Evolutionary conservation across 768 basidiomycete genomes (phyloP), one percentile per base, ranked within the genome.

Genomic region (Phylloporus arenicola): DNA sequence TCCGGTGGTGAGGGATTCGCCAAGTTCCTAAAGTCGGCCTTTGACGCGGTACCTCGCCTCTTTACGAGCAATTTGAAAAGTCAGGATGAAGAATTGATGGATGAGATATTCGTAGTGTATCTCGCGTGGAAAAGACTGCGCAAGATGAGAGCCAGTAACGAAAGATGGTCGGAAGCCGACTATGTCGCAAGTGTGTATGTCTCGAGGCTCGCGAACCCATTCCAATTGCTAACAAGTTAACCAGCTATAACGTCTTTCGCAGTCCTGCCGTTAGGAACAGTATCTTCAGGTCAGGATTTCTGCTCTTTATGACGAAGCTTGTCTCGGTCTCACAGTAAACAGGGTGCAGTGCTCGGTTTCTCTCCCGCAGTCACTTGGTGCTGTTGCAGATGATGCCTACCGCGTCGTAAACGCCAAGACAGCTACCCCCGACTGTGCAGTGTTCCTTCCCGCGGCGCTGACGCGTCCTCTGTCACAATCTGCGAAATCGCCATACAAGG

Each of bases 151-250:
- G 61, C 61, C 6, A 70, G 71, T 6, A 70, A 70, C 17, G 73
- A 77, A 46, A 78, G 69, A 57, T 75, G 72, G 65, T 78, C 76
- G 3, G 80, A 82, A 54, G 76, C 79, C 1, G 80, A 80, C 53
- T 79, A 72, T 50, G 77, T 71, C 14, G 72, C 73, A n/a, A 77
- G 76, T 44, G 78, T 81, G 77, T 82, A 60, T 43, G 77, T 63
- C 48, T 45, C 13, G 19, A 30, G 17, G 9, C 25, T 17, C 11
- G 25, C 2, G 17, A 11, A 30, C 31, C 24, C 7, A 6, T 39
- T 40, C 37, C n/a, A 12, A 22, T 38, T 11, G 27, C 22, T 35
- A 31, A 50, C 27, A 10, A 8, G 6, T 20, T 33, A n/a, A 41
- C 35, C 49, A 78, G 77, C 6, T 80, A 81, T 50, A 75, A 77